These are phyloP conservation scores for Deinandra increscens DNA, from an alignment of 129 eudicot genomes.

Conservation along the genomic window DNA sequence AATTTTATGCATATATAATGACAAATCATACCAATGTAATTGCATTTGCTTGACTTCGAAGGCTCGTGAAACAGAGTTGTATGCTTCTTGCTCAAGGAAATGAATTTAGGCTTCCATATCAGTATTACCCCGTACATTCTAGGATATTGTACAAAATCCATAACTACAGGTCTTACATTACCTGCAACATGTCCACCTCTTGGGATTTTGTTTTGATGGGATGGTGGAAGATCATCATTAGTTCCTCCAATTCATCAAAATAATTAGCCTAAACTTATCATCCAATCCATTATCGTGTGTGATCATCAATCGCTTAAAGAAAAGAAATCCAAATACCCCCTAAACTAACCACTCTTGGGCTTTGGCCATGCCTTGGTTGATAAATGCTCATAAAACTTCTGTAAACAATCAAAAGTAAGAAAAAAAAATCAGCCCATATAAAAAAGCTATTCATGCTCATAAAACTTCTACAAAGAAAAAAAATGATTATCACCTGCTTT, in stretches of 20 bases:
- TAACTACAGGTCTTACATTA: slow-evolving; percentile 70
- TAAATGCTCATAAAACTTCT: too few species aligned
- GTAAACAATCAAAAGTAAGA: too few species aligned
- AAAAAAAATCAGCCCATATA: too few species aligned
- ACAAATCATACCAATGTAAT: slow-evolving; percentile 71
- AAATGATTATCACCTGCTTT: too few species aligned
- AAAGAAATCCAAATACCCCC: too few species aligned
- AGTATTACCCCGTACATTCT: slow-evolving; percentile 58
- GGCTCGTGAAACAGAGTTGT: slow-evolving; percentile 63
- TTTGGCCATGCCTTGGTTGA: too few species aligned
- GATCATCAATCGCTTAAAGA: too few species aligned
- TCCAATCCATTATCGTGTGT: not conserved
- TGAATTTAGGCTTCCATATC: slow-evolving; percentile 95
- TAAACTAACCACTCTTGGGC: too few species aligned
- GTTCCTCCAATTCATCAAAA: slow-evolving; percentile 50
- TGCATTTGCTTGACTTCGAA: slow-evolving; percentile 85
- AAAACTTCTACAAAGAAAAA: too few species aligned
- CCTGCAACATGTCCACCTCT: slow-evolving; percentile 81
- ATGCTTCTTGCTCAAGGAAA: too few species aligned
- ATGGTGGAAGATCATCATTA: slow-evolving; percentile 88
- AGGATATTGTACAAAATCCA: slow-evolving; percentile 55
- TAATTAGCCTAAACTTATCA: not conserved
- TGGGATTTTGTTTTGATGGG: slow-evolving; percentile 76
- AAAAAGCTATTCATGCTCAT: too few species aligned
- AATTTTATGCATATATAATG: slow-evolving; percentile 9